These are phyloP conservation scores for Clarireedia paspali DNA, from an alignment of 2,329 filamentous ascomycete genomes.

Conservation along the genomic window DNA sequence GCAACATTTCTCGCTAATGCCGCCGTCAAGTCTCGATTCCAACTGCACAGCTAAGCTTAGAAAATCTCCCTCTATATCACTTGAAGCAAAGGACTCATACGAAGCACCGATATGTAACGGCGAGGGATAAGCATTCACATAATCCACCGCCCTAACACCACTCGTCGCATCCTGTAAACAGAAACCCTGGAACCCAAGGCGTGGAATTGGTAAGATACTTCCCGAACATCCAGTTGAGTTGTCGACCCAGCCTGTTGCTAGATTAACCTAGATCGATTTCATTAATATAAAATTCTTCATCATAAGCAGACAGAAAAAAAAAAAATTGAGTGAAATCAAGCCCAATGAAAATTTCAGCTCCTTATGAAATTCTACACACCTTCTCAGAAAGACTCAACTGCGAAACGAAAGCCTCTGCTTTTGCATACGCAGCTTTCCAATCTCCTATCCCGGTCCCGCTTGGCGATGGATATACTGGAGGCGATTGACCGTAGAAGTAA, in stretches of 20 bases:
- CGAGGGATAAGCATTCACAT: constrained; percentile 20
- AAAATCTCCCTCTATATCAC: too few species aligned
- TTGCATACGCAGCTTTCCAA: constrained; percentile 63
- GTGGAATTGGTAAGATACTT: constrained; percentile 40
- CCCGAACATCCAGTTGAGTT: constrained; percentile 21
- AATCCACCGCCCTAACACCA: constrained; percentile 57
- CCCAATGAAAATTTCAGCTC: too few species aligned
- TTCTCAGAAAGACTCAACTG: constrained; percentile 32
- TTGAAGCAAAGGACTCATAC: too few species aligned
- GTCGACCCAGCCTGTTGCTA: constrained; percentile 39
- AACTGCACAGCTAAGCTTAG: constrained; percentile 28
- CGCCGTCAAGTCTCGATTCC: constrained; percentile 60
- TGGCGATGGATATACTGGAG: constrained; percentile 30
- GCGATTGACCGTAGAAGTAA: constrained; percentile 32
- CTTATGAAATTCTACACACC: constrained; percentile 33
- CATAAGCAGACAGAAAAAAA: too few species aligned
- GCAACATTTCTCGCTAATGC: constrained; percentile 63
- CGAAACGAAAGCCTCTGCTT: constrained; percentile 59
- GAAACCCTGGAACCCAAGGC: constrained; percentile 48
- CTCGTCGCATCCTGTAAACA: constrained; percentile 65
- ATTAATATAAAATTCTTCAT: too few species aligned
- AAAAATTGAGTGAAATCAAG: too few species aligned
- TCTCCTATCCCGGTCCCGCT: constrained; percentile 12
- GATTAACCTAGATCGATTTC: too few species aligned
- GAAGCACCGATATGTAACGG: constrained; percentile 18